Conservation (phyloP, 2,329 filamentous ascomycete species). For the Botrytis byssoidea region DNA sequence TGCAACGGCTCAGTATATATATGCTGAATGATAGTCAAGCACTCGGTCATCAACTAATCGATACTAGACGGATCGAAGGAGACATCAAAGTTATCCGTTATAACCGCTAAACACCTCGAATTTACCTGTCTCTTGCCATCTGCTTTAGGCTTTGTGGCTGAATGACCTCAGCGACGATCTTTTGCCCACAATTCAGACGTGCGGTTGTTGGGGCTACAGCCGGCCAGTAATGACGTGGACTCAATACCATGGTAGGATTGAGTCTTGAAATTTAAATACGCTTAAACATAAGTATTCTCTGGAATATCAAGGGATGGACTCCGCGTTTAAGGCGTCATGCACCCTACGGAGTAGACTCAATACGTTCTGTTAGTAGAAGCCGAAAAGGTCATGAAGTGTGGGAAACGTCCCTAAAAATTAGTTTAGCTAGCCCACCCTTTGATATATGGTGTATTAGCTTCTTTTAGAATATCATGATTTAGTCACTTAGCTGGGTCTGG, state of each 20-base stretch:
- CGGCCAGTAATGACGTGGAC: not conserved
- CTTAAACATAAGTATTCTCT: rapidly evolving
- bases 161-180: not conserved
- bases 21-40: not conserved
- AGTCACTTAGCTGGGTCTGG: too few species aligned
- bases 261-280: not conserved
- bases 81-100: not conserved
- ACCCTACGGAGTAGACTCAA: not conserved
- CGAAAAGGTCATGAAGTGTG: not conserved
- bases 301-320: rapidly evolving
- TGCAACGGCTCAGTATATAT: not conserved
- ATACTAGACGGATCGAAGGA: not conserved
- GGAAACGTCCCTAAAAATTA: not conserved
- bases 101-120: not conserved
- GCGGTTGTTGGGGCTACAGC: rapidly evolving
- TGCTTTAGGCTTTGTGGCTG: not conserved
- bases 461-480: too few species aligned
- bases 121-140: rapidly evolving
- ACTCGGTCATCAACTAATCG: not conserved
- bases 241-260: not conserved
- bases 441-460: not conserved
- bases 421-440: not conserved
- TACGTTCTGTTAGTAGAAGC: not conserved
- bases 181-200: not conserved
- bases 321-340: rapidly evolving